phyloP scores from a whole-genome alignment of 805 yeast genomes.

The Saccharomycodes ludwigii region DNA sequence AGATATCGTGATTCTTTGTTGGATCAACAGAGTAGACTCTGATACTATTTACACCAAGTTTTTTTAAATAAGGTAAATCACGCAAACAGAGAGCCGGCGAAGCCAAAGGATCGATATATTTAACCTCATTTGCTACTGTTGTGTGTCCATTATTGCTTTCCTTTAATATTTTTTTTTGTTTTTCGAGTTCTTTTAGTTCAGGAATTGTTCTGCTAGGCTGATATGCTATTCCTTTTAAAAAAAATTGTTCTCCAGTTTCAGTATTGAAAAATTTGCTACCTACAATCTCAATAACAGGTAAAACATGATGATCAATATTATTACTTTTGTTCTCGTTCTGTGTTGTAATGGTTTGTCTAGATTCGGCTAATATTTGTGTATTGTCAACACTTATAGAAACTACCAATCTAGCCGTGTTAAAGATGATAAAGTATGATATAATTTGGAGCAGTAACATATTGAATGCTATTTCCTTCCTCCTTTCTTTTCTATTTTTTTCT shows the following conservation, averaged over 20 bases:
- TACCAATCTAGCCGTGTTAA: too few relatives aligned
- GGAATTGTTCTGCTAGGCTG: constrained; percentile 44
- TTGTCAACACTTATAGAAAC: too few relatives aligned
- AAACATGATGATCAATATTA: background rate
- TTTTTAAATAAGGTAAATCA: constrained; percentile 65
- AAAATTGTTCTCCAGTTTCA: constrained; percentile 69
- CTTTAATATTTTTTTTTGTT: constrained; percentile 8
- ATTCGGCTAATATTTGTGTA: too few relatives aligned
- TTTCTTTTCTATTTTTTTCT: too few relatives aligned
- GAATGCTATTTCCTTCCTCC: too few relatives aligned
- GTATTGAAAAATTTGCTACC: constrained; percentile 72
- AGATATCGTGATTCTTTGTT: constrained; percentile 53
- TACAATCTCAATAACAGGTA: constrained; percentile 38
- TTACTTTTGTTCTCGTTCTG: background rate
- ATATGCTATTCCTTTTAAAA: constrained; percentile 78
- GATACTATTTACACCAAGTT: constrained; percentile 62
- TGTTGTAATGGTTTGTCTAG: too few relatives aligned
- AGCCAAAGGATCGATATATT: constrained; percentile 64
- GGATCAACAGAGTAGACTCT: constrained; percentile 84
- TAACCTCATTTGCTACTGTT: constrained; percentile 12
- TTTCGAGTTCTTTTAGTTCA: too few relatives aligned
- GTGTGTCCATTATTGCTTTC: background rate
- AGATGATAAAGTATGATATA: too few relatives aligned
- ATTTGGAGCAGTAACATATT: too few relatives aligned
- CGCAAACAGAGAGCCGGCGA: constrained; percentile 59